Evolutionary conservation across 2,329 filamentous ascomycete genomes (phyloP), one percentile per base, ranked within the genome.

Genomic region (Aureobasidium subglaciale): DNA sequence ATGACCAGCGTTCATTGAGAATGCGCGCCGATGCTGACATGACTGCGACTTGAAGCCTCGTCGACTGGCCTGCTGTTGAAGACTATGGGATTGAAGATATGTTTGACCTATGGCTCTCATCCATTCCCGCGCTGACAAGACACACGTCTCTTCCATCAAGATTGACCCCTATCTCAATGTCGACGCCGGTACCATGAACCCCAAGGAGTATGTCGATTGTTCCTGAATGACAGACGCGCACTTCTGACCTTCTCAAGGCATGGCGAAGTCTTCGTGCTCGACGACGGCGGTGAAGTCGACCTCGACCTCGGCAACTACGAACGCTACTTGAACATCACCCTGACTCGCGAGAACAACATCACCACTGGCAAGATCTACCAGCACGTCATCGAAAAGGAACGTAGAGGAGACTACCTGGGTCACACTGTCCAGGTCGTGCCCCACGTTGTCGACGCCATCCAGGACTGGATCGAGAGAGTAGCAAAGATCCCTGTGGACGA

Each of bases 311-410:
- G 86, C 61, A 88, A 88, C 71, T 88, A 88, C 72, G 86, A 88
- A 69, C 80, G 86, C 40, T 95, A 95, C 68, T 84, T 96, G 55
- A 85, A 86, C 66, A 85, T 92, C 61, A 88, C 85, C 55, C 79
- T 97, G 59, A 89, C 84, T 8, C 79, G 85, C 59, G 90, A 96
- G 64, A 90, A 92, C 77, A 97, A 97, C 73, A 95, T 99, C 72
- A 99, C 93, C 3, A 96, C 92, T 5, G 93, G 93, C 68, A 96
- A 97, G 77, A 90, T 97, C 63, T 97, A 96, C 74, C 80, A 89
- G 67, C 83, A 87, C 65, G 91, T 96, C 54, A 90, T 96, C 64
- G 83, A 90, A 66, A 83, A 82, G 59, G 84, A 87, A 72, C 76
- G 84, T 61, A 73, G 75, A 59, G 84, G 84, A 55, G 85, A 93